Base-by-base conservation (phyloP, 257 asterid species). In the Ophiorrhiza pumila region DNA sequence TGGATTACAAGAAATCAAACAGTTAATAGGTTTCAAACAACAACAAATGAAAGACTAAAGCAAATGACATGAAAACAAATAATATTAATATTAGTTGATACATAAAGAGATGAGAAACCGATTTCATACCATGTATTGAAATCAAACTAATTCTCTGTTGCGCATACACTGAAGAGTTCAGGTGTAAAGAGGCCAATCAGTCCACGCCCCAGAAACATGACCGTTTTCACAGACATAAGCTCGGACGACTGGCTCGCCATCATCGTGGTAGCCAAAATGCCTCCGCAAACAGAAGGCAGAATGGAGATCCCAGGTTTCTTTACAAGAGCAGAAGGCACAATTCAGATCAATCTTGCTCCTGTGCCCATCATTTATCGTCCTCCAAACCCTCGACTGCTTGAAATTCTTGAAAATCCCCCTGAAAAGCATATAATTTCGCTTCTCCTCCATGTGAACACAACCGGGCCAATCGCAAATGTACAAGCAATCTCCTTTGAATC, bases 191-290 rank as follows among this genome's bases (percentile, higher is more conserved):
- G 96, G 95, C 96, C 95, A 91, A 75, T 93, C 97, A 25, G 98
- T 93, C 98, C 98, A 91, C 0, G 98, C 98, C 7, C 98, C 98
- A 0, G 97, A 88, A 76, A 93, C 96, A 78, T 91, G 98, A 5
- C 98, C 98, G 65, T 87, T 93, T 79, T 93, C 96, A 61, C 98
- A 93, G 13, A 91, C 98, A 57, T 84, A 93, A 27, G 97, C 98
- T 52, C 98, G 85, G 71, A 93, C 97, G 8, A 87, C 95, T 0
- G 97, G 97, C 82, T 93, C 98, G 0, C 98, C 97, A 37, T 93
- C 97, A 1, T 91, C 96, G 22, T 93, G 98, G 83, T 72, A 87
- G 39, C 96, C 97, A 27, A 91, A 93, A 73, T 88, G 85, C 75
- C 96, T 79, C 86, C 98, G 80, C 83, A 93, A 72, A 60, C 97